Evolutionary conservation across 345 rosid genomes (phyloP), one percentile per base, ranked within the genome.

Genomic region (Reutealis trisperma): DNA sequence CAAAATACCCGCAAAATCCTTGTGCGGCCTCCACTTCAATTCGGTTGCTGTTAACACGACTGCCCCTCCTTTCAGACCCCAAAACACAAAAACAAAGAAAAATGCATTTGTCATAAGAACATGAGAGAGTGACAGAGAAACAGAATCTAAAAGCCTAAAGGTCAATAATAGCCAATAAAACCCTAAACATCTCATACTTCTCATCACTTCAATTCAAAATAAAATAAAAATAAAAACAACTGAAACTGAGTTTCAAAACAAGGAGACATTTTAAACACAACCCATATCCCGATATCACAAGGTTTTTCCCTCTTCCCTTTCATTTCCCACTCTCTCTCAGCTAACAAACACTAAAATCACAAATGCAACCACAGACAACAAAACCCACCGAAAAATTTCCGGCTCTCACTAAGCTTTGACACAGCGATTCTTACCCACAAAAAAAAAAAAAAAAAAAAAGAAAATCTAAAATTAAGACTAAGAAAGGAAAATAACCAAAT

Each of bases 341-440:
- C 79, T 19, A 62, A 37, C 66, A 76, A 49, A 32, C 69, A 49
- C 63, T 18, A 21, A 16, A 76, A 60, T 9, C 32, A 6, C 24
- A 67, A 76, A 77, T 63, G 74, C 73, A 51, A 18, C 24, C 44
- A 25, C 21, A 15, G 4, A 51, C n/a, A 27, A 30, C 44, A 2
- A 27, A 70, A 51, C 58, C 73, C 73, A 70, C 73, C 73, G 27
- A 32, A 25, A 68, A 47, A 24, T 41, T 70, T 51, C 59, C 60
- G 59, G 55, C 18, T 47, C 19, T 14, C 58, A 47, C 72, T 12
- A n/a, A 6, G 41, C 72, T 24, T 68, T 25, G 72, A 68, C 72
- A 8, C 72, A 15, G 6, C 9, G 72, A 47, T 24, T 47, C 37
- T 47, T 1, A 68, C 37, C 32, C 6, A 22, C 54, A 25, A 34